Evolutionary conservation across 2,329 filamentous ascomycete genomes (phyloP).

Genomic region (Fusarium sp.): DNA sequence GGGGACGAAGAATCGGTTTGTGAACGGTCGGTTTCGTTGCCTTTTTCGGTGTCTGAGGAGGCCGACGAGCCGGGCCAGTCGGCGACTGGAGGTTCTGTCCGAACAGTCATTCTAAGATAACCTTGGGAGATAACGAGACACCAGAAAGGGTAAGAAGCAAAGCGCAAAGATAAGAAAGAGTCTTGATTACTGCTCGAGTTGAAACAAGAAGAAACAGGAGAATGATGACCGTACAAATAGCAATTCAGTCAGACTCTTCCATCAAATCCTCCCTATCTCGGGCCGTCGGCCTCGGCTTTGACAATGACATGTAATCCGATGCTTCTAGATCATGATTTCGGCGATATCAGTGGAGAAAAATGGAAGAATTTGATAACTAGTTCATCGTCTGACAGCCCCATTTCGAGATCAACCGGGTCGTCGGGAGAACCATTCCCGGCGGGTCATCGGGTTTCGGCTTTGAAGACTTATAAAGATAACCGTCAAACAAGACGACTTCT

Average conservation of each 20-base stretch:
- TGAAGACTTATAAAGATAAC: constrained; percentile 1
- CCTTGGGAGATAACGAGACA: neutral
- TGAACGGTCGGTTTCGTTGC: constrained; percentile 6
- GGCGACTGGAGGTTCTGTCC: neutral
- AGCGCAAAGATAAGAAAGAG: neutral
- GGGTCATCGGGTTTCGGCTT: constrained; percentile 20
- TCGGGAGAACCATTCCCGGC: constrained; percentile 17
- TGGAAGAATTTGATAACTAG: neutral
- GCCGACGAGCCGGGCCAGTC: neutral
- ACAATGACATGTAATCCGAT: neutral
- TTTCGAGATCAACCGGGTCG: neutral
- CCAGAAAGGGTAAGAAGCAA: neutral
- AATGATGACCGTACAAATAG: neutral
- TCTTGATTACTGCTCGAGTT: neutral
- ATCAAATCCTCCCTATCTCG: neutral
- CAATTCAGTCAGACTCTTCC: neutral
- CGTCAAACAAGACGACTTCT: neutral
- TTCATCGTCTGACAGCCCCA: neutral
- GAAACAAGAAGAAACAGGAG: neutral
- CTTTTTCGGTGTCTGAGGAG: constrained; percentile 30
- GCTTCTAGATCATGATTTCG: neutral
- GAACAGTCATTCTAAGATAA: neutral
- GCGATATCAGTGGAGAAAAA: neutral
- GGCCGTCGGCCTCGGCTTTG: constrained; percentile 1
- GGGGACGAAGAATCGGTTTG: neutral